Evolutionary conservation across 2,329 filamentous ascomycete genomes (phyloP).

Genomic region (Ophiocordyceps camponoti-saundersi): DNA sequence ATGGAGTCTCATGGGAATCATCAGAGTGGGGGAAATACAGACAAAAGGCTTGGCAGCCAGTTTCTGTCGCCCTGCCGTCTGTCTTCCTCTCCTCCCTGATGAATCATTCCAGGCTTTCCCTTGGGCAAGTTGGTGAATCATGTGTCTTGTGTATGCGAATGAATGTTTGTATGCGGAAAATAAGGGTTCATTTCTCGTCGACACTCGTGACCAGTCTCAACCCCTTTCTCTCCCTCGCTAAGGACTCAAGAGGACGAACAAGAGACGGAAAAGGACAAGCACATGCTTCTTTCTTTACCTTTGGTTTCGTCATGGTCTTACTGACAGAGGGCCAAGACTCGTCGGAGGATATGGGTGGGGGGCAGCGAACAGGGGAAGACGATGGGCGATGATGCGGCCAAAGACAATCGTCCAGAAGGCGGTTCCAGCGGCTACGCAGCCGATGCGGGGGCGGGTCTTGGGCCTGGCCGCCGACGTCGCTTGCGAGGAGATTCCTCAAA

Average conservation of each 20-base stretch:
- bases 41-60: background rate
- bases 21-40: too few species aligned
- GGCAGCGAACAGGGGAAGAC: slow-evolving; percentile 3
- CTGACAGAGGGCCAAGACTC: slow-evolving; percentile 5
- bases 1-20: too few species aligned
- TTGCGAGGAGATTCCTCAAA: background rate
- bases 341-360: slow-evolving; percentile 10
- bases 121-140: background rate
- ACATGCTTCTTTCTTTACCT: slow-evolving; percentile 22
- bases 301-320: slow-evolving; percentile 23
- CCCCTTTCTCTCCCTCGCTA: background rate
- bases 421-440: slow-evolving; percentile 1
- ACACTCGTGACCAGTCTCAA: background rate
- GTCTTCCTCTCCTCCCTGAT: background rate
- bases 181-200: too few species aligned
- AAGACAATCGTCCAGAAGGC: slow-evolving; percentile 1
- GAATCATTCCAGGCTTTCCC: background rate
- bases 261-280: background rate
- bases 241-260: background rate
- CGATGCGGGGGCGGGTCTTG: background rate
- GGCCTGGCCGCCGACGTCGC: slow-evolving; percentile 1
- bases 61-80: background rate
- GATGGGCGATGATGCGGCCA: background rate
- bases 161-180: too few species aligned
- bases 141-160: too few species aligned